These are phyloP conservation scores for Plasmodium coatneyi DNA, from an alignment of 169 alveolate species.

Conservation along the genomic window DNA sequence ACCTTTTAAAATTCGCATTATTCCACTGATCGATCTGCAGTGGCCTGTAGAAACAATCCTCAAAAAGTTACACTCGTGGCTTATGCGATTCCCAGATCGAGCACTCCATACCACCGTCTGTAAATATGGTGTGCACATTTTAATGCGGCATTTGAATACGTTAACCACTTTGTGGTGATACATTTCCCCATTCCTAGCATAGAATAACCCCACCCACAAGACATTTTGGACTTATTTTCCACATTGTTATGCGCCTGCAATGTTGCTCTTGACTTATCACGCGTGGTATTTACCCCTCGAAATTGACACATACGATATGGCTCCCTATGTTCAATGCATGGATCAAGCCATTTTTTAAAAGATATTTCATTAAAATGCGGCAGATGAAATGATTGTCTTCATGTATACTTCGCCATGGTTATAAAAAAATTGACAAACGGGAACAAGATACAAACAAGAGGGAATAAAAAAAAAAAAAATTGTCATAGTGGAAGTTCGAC, in stretches of 20 bases:
- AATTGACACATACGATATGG: not conserved
- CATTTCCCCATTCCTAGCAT: not conserved
- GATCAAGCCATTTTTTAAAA: not conserved
- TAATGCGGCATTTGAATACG: not conserved
- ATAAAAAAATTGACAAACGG: not conserved
- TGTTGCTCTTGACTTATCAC: not conserved
- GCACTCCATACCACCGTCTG: not conserved
- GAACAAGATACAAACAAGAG: not conserved
- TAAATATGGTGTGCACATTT: not conserved
- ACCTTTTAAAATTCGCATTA: not conserved
- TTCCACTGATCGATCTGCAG: not conserved
- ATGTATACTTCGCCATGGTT: not conserved
- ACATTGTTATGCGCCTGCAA: not conserved
- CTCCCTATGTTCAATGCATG: not conserved
- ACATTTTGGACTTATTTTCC: not conserved
- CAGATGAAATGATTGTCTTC: not conserved
- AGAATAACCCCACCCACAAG: not conserved
- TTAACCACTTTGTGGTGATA: not conserved
- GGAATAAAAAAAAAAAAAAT: not conserved
- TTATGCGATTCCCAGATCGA: not conserved
- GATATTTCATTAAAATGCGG: not conserved
- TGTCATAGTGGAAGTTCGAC: not conserved
- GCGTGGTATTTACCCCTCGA: not conserved
- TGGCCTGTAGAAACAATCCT: not conserved
- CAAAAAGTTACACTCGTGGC: not conserved